Conservation (phyloP, 1,284 basidiomycete genomes). For the Xerocomus nothofagi region DNA sequence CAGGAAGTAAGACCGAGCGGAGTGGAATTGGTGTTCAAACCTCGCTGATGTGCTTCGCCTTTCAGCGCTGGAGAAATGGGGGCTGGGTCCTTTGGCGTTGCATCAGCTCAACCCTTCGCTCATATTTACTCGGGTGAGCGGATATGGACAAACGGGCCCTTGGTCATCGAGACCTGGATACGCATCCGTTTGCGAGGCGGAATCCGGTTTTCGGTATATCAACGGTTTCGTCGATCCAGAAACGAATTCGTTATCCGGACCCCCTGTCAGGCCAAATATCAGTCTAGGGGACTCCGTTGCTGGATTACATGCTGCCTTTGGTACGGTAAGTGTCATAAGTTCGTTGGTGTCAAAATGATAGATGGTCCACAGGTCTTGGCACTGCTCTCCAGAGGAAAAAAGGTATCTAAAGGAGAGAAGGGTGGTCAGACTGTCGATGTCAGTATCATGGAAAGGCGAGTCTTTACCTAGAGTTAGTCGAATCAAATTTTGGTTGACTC, state of each 20-base stretch:
- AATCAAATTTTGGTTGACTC: not conserved
- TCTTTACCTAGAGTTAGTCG: not conserved
- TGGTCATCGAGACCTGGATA: conserved; percentile 69
- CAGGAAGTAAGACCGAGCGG: conserved; percentile 53
- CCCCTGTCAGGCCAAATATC: conserved; percentile 68
- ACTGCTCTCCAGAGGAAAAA: conserved; percentile 54
- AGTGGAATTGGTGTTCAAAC: not conserved
- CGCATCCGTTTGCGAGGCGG: conserved; percentile 72
- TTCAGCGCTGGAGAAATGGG: conserved; percentile 68
- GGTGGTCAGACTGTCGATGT: conserved; percentile 67
- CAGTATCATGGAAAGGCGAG: conserved; percentile 67
- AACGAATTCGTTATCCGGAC: conserved; percentile 53
- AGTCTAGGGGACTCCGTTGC: conserved; percentile 71
- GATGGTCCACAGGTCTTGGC: conserved; percentile 58
- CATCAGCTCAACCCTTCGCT: conserved; percentile 60
- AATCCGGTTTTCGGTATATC: conserved; percentile 70
- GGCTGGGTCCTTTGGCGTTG: conserved; percentile 55
- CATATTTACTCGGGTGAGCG: conserved; percentile 71
- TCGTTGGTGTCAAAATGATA: not conserved
- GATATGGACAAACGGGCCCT: conserved; percentile 72
- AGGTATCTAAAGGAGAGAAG: conserved; percentile 36
- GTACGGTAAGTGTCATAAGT: conserved; percentile 48
- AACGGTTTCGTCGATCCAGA: conserved; percentile 60
- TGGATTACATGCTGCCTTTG: conserved; percentile 70
- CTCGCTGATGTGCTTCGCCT: conserved; percentile 1